A percentile compares a stretch with the other conserved stretches of the same genome.
These are phyloP conservation scores for Sonneratia caseolaris DNA, from an alignment of 345 rosid genomes.

Conservation along the genomic window DNA sequence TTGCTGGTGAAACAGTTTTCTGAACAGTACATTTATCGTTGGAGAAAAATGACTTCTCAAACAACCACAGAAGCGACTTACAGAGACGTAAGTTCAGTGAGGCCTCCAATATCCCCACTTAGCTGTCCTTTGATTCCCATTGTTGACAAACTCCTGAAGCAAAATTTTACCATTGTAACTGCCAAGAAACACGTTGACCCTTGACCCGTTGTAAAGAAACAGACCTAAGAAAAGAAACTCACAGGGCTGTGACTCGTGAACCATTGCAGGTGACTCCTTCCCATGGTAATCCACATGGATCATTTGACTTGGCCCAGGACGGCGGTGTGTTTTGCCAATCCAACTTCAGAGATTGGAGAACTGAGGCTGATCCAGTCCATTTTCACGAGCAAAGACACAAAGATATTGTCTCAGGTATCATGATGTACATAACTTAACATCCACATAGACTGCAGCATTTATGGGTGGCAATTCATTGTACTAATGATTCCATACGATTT, in stretches of 20 bases:
- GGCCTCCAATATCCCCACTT: slow-evolving; percentile 80
- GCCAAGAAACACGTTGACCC: neutral
- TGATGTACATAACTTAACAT: neutral
- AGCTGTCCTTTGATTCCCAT: slow-evolving; percentile 79
- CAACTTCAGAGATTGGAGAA: slow-evolving; percentile 63
- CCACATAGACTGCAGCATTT: neutral
- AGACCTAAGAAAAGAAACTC: slow-evolving; percentile 18
- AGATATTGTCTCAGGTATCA: neutral
- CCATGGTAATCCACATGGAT: slow-evolving; percentile 85
- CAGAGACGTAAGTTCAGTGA: slow-evolving; percentile 74
- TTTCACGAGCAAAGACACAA: neutral
- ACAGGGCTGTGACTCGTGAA: slow-evolving; percentile 78
- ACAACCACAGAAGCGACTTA: slow-evolving; percentile 22
- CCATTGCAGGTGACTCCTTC: slow-evolving; percentile 68
- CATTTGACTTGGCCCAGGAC: slow-evolving; percentile 57
- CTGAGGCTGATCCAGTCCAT: slow-evolving; percentile 41
- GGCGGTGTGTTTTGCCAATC: slow-evolving; percentile 75
- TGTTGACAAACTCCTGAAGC: slow-evolving; percentile 66
- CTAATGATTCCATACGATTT: neutral
- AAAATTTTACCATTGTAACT: neutral
- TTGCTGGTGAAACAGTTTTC: neutral
- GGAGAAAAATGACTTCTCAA: too few species aligned
- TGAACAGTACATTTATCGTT: neutral
- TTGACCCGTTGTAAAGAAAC: neutral
- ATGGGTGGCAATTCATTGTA: too few species aligned